These are phyloP conservation scores for Brassica nigra DNA, from an alignment of 345 rosid species.

Conservation along the genomic window DNA sequence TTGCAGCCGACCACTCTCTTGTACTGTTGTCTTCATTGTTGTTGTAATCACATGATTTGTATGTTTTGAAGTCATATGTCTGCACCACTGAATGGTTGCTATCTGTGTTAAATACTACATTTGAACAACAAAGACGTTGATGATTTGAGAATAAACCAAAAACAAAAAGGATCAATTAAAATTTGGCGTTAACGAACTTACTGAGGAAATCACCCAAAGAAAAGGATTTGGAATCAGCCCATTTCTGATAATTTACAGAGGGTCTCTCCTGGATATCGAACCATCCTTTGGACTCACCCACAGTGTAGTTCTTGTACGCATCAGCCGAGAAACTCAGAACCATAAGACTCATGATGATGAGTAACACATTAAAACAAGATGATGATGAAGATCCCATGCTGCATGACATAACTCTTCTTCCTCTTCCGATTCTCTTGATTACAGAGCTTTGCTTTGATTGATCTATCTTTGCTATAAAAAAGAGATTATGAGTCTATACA, in stretches of 20 bases:
- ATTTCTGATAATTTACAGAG: slow-evolving; percentile 68
- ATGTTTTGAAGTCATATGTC: slow-evolving; percentile 75
- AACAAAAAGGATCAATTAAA: background rate
- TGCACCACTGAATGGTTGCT: slow-evolving; percentile 86
- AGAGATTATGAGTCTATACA: background rate
- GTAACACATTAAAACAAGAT: slow-evolving; percentile 8
- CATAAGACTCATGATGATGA: slow-evolving; percentile 5
- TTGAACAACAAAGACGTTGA: background rate
- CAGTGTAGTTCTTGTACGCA: slow-evolving; percentile 89
- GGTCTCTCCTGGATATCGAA: slow-evolving; percentile 56
- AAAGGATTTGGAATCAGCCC: slow-evolving; percentile 77
- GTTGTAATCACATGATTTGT: slow-evolving; percentile 67
- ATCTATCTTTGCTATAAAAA: slow-evolving; percentile 8
- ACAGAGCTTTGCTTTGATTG: background rate
- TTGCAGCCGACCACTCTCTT: slow-evolving; percentile 61
- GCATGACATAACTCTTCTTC: background rate
- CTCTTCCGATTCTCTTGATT: background rate
- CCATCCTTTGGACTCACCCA: slow-evolving; percentile 85
- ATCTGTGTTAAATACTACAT: slow-evolving; percentile 89
- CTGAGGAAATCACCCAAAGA: slow-evolving; percentile 92
- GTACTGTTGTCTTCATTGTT: slow-evolving; percentile 57
- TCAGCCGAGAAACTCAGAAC: slow-evolving; percentile 36
- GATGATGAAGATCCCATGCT: slow-evolving; percentile 25
- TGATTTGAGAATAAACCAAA: background rate
- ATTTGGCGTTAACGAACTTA: slow-evolving; percentile 45